phyloP scores from a whole-genome alignment of 2,329 filamentous ascomycete species.

The Ceratocystis smalleyi region DNA sequence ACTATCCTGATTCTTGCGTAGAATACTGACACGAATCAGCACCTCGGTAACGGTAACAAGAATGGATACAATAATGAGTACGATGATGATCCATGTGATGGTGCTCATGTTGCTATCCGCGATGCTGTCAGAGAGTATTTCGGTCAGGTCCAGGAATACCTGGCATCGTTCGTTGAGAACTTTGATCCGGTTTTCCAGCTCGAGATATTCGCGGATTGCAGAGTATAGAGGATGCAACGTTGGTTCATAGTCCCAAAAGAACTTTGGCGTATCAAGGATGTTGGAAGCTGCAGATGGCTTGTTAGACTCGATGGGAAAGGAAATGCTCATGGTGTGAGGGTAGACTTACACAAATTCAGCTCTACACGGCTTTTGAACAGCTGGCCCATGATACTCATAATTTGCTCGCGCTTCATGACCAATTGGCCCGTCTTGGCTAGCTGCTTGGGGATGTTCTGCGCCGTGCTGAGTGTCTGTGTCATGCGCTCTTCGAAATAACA shows the following conservation, averaged over 20 bases:
- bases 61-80: conserved; percentile 82
- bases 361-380: conserved; percentile 91
- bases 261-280: conserved; percentile 87
- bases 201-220: conserved; percentile 89
- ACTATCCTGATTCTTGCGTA: conserved; percentile 30
- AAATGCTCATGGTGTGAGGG: background rate
- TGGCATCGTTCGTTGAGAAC: conserved; percentile 93
- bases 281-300: conserved; percentile 56
- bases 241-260: conserved; percentile 97
- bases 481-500: conserved; percentile 94
- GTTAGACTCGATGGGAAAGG: background rate
- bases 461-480: conserved; percentile 83
- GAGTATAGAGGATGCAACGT: conserved; percentile 87
- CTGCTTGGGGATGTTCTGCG: conserved; percentile 79
- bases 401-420: conserved; percentile 80
- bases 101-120: conserved; percentile 88
- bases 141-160: conserved; percentile 89
- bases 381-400: conserved; percentile 77
- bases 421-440: conserved; percentile 79
- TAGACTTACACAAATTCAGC: conserved; percentile 78
- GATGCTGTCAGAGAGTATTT: conserved; percentile 84
- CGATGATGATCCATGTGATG: conserved; percentile 96
- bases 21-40: conserved; percentile 64
- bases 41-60: conserved; percentile 84
- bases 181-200: conserved; percentile 90